These are phyloP conservation scores for Aspergillus quadrilineatus DNA, from an alignment of 2,329 filamentous ascomycete genomes.

Conservation along the genomic window DNA sequence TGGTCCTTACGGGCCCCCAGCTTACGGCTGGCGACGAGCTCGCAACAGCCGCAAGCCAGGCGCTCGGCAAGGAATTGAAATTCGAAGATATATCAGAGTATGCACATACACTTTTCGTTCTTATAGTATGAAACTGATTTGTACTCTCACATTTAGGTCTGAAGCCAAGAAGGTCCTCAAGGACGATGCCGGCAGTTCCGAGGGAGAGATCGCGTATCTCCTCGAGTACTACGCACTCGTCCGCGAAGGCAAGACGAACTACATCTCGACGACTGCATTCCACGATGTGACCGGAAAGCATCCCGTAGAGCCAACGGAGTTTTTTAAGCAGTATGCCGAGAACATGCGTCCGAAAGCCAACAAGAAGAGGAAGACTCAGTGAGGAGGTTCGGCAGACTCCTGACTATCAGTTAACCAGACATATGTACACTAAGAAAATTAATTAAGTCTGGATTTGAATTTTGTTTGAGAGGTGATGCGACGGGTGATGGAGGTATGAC, in stretches of 20 bases:
- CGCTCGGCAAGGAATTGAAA: conserved; percentile 45
- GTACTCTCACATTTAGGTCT: background rate
- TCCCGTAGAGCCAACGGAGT: conserved; percentile 49
- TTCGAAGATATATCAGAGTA: conserved; percentile 46
- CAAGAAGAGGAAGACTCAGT: conserved; percentile 5
- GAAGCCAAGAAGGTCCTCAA: conserved; percentile 40
- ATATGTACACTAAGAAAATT: too few relatives aligned
- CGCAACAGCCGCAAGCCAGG: conserved; percentile 47
- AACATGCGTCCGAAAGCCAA: conserved; percentile 31
- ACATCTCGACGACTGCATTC: conserved; percentile 53
- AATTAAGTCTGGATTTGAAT: too few relatives aligned
- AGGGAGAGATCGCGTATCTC: conserved; percentile 49
- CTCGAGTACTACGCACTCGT: conserved; percentile 56
- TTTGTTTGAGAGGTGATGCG: too few relatives aligned
- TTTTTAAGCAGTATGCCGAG: conserved; percentile 49
- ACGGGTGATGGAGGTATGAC: too few relatives aligned
- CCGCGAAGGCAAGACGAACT: conserved; percentile 55
- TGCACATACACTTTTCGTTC: too few relatives aligned
- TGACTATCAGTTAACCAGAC: too few relatives aligned
- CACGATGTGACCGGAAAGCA: conserved; percentile 50
- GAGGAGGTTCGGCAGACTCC: background rate
- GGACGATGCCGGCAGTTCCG: conserved; percentile 36
- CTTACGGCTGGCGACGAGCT: conserved; percentile 50
- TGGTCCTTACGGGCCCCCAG: conserved; percentile 52
- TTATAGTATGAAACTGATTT: too few relatives aligned